Evolutionary conservation across 1,139 yeast genomes (phyloP).

Genomic region (Barnettozyma hawaiiensis): DNA sequence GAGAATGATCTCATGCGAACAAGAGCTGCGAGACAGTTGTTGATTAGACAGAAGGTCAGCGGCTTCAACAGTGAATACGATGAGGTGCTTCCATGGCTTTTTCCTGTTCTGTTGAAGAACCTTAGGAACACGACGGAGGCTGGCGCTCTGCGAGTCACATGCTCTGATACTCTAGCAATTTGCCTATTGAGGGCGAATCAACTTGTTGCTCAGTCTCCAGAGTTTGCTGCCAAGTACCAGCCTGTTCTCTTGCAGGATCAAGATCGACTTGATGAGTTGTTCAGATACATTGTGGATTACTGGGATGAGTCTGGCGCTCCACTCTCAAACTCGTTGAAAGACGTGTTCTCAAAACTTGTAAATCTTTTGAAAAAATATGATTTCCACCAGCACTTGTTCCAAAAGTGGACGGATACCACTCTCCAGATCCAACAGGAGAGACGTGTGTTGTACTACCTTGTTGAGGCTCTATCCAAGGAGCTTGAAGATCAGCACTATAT

Average conservation of each 20-base stretch:
- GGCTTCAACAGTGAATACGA: slow-evolving; percentile 10
- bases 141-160: slow-evolving; percentile 31
- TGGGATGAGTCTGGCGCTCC: slow-evolving; percentile 72
- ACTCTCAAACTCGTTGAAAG: slow-evolving; percentile 59
- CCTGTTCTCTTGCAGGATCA: slow-evolving; percentile 11
- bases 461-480: slow-evolving; percentile 50
- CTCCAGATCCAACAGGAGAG: slow-evolving; percentile 43
- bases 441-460: slow-evolving; percentile 53
- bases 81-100: slow-evolving; percentile 10
- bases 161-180: slow-evolving; percentile 57
- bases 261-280: slow-evolving; percentile 36
- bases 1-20: background rate
- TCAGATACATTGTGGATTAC: slow-evolving; percentile 55
- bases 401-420: slow-evolving; percentile 41
- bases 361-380: slow-evolving; percentile 33
- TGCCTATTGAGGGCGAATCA: slow-evolving; percentile 57
- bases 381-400: slow-evolving; percentile 27
- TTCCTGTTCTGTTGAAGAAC: slow-evolving; percentile 15
- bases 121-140: slow-evolving; percentile 14
- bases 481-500: slow-evolving; percentile 36
- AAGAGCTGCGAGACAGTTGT: slow-evolving; percentile 6
- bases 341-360: slow-evolving; percentile 49
- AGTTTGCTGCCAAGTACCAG: slow-evolving; percentile 15
- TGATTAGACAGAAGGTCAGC: slow-evolving; percentile 13
- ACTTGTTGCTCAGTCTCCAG: slow-evolving; percentile 21